Base-by-base conservation (phyloP, 2,329 filamentous ascomycete species). In the Dactylellina cionopaga region DNA sequence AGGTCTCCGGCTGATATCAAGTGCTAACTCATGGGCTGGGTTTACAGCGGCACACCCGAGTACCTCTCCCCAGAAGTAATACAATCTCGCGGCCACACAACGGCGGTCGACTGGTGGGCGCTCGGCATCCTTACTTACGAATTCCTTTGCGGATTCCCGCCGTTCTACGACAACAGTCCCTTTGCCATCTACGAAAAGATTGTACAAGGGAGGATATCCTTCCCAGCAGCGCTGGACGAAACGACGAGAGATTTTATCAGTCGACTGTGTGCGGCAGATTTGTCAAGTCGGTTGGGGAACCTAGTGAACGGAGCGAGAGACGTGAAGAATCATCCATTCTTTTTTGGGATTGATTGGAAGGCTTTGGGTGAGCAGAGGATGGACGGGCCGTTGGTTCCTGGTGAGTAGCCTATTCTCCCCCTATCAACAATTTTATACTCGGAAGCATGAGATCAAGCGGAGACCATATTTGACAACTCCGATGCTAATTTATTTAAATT, bases 111-210 rank as follows among this genome's bases (percentile, higher is more conserved):
- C 82, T 94, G 91, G 91, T 94, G 91, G 91, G 91, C 91, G 0
- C 84, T 95, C 76, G 91, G 91, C 24, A 92, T 94, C 75, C 81
- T 95, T 64, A 88, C 94, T 69, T 94, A 92, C 80, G 91, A 95
- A 79, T 94, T 94, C 78, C 82, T 94, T 51, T 92, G 91, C 7
- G 91, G 91, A 25, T 92, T 93, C 78, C 91, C 91, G 11, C 91
- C 91, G 0, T 95, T 94, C 79, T 95, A 91, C 90, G 89, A 93
- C 78, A 88, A 91, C 75, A 94, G 92, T 75, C 91, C 91, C 0
- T 91, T 94, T 75, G 91, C 93, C 79, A 94, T 94, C 68, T 94
- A 94, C 81, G 91, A 92, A 79, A 88, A 90, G 80, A 94, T 94
- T 77, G 88, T 94, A 27, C 89, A 91, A 79, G 91, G 90, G 77